Conservation (phyloP, 129 eudicot species). For the Artemisia annua region DNA sequence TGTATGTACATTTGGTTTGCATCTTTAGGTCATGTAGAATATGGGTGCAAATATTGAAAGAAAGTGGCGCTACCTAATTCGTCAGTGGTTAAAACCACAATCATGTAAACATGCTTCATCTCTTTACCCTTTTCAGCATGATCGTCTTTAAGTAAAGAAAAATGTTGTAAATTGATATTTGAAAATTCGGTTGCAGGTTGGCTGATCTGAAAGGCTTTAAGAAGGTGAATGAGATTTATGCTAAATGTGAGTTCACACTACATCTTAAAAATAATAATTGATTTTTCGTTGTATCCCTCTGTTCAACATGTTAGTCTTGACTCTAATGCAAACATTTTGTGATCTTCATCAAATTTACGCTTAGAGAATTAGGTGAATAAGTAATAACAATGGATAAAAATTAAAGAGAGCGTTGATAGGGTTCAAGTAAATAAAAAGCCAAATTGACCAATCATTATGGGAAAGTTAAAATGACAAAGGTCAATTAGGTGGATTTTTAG, state of each 20-base stretch:
- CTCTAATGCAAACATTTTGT: too few relatives aligned
- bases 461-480: too few relatives aligned
- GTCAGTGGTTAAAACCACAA: conserved; percentile 94
- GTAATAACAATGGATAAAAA: too few relatives aligned
- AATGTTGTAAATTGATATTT: not conserved
- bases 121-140: not conserved
- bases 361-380: too few relatives aligned
- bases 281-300: not conserved
- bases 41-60: conserved; percentile 97
- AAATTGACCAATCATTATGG: too few relatives aligned
- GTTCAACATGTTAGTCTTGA: not conserved
- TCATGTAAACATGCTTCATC: conserved; percentile 52
- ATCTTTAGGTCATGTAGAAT: conserved; percentile 82
- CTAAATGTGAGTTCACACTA: conserved; percentile 66
- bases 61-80: conserved; percentile 86
- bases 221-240: conserved; percentile 94
- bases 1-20: not conserved
- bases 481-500: too few relatives aligned
- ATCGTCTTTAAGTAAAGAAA: not conserved
- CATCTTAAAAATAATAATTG: not conserved
- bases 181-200: conserved; percentile 54
- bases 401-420: too few relatives aligned
- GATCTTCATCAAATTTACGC: too few relatives aligned
- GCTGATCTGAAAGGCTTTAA: conserved; percentile 94
- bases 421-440: too few relatives aligned